A percentile compares a stretch with the other conserved stretches of the same genome.
Conservation (phyloP, 1,284 basidiomycete genomes). For the Mrakiaceae sp. region DNA sequence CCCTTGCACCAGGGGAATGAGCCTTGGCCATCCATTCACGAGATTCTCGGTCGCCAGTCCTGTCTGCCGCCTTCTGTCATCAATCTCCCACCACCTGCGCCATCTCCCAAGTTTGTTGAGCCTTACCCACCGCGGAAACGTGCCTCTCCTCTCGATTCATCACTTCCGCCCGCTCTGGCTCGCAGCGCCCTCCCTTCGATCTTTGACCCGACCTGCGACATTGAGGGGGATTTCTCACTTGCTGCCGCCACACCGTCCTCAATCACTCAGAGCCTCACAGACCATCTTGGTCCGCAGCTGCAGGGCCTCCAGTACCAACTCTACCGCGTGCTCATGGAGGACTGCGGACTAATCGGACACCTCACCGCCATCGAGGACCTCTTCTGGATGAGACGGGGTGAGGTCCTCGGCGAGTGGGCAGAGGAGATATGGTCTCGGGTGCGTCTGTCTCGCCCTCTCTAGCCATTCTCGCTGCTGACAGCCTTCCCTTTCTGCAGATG, state of each 20-base stretch:
- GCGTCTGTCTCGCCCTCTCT: constrained; percentile 18
- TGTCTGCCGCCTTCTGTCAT: neutral
- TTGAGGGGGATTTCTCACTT: neutral
- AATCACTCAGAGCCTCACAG: constrained; percentile 38
- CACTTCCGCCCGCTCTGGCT: neutral
- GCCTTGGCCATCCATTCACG: constrained; percentile 29
- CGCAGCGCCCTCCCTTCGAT: neutral
- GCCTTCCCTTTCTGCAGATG: constrained; percentile 43
- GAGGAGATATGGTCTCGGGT: constrained; percentile 63
- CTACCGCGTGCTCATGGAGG: constrained; percentile 49
- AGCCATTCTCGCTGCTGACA: too few relatives aligned
- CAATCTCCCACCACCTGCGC: neutral
- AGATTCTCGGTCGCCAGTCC: neutral
- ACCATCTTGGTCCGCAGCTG: constrained; percentile 51
- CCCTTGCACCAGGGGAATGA: neutral
- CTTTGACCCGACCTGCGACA: neutral
- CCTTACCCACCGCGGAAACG: constrained; percentile 7
- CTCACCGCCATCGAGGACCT: constrained; percentile 59
- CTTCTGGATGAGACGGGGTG: constrained; percentile 59
- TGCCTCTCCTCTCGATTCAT: neutral
- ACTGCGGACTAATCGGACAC: constrained; percentile 59
- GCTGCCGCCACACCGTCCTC: too few relatives aligned
- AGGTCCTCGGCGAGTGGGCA: constrained; percentile 58
- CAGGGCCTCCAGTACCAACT: constrained; percentile 46
- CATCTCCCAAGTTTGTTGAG: neutral